These are phyloP conservation scores for Oryza punctata DNA, from an alignment of 176 grass and related monocot species.

Conservation along the genomic window DNA sequence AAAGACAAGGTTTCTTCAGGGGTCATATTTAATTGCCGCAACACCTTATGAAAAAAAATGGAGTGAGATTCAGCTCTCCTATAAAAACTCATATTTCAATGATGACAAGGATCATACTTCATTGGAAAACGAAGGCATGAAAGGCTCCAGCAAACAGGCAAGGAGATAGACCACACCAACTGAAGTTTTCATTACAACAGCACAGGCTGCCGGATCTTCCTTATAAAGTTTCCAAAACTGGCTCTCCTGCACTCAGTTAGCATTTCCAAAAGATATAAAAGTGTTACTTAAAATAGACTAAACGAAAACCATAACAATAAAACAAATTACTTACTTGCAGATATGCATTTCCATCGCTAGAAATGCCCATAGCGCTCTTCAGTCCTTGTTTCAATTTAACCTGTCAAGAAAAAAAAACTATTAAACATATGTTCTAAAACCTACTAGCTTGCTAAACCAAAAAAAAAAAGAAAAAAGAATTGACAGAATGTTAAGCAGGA, in stretches of 20 bases:
- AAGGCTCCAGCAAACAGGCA: slow-evolving; percentile 85
- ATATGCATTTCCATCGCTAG: slow-evolving; percentile 89
- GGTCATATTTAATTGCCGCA: slow-evolving; percentile 67
- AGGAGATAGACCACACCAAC: slow-evolving; percentile 90
- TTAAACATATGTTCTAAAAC: slow-evolving; percentile 16
- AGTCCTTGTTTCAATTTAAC: slow-evolving; percentile 96
- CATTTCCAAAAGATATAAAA: neutral
- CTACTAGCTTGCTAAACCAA: slow-evolving; percentile 3
- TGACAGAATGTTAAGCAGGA: neutral
- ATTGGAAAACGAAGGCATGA: slow-evolving; percentile 80
- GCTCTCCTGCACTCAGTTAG: slow-evolving; percentile 62
- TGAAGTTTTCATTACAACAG: slow-evolving; percentile 94
- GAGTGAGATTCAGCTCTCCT: slow-evolving; percentile 1
- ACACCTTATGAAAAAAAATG: slow-evolving; percentile 43
- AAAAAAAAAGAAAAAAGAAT: neutral
- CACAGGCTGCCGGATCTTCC: slow-evolving; percentile 72
- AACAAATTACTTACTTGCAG: slow-evolving; percentile 61
- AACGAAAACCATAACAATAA: neutral
- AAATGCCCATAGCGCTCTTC: slow-evolving; percentile 84
- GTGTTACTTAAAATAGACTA: neutral
- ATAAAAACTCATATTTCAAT: neutral
- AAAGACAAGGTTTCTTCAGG: slow-evolving; percentile 58
- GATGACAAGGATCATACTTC: slow-evolving; percentile 49
- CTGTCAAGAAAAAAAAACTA: slow-evolving; percentile 37
- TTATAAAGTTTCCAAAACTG: slow-evolving; percentile 98